Evolutionary conservation across 345 rosid genomes (phyloP).

Genomic region (Mallotus nudiflorus): DNA sequence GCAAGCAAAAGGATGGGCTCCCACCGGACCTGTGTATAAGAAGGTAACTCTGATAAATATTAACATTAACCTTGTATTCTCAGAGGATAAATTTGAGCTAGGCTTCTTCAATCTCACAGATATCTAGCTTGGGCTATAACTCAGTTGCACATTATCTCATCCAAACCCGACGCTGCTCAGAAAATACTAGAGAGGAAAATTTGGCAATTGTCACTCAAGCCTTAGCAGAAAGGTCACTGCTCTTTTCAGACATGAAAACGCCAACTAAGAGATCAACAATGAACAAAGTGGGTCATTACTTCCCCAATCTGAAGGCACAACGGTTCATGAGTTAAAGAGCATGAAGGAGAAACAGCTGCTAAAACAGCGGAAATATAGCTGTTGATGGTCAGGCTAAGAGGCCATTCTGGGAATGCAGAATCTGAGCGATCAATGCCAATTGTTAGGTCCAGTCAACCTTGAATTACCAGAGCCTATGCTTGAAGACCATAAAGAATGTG

Average conservation of each 20-base stretch:
- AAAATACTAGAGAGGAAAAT: constrained; percentile 26
- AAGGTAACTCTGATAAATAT: constrained; percentile 43
- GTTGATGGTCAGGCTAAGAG: constrained; percentile 3
- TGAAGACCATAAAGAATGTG: too few relatives aligned
- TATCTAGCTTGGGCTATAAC: constrained; percentile 68
- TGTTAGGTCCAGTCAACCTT: too few relatives aligned
- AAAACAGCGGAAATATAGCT: constrained; percentile 9
- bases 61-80: constrained; percentile 1
- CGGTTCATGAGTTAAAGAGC: constrained; percentile 15
- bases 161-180: constrained; percentile 46
- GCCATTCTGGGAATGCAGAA: background rate
- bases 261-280: constrained; percentile 15
- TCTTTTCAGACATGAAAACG: constrained; percentile 43
- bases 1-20: constrained; percentile 73
- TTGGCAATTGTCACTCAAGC: constrained; percentile 34
- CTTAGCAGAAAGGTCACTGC: constrained; percentile 63
- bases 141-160: constrained; percentile 96
- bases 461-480: too few relatives aligned
- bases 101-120: constrained; percentile 39
- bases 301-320: constrained; percentile 26
- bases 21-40: constrained; percentile 70
- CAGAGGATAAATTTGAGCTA: background rate
- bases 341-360: constrained; percentile 20
- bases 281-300: constrained; percentile 14
- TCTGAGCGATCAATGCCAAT: too few relatives aligned